These are phyloP conservation scores for Pythium scleroteichum DNA, from an alignment of 352 stramenopile species.

Conservation along the genomic window DNA sequence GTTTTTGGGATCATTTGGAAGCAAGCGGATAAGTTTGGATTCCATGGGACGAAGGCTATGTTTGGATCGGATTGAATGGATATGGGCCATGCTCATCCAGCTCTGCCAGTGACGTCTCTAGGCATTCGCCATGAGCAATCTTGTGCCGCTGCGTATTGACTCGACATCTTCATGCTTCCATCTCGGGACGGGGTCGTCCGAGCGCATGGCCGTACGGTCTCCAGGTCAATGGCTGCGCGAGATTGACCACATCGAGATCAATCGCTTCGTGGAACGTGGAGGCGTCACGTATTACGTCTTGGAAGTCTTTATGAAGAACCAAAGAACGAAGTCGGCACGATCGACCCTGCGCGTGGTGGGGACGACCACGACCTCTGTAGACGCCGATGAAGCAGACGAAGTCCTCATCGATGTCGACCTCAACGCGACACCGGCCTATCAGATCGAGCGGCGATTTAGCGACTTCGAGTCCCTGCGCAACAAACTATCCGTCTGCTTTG, in stretches of 20 bases:
- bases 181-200: conserved; percentile 1
- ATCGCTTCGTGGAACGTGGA: conserved; percentile 30
- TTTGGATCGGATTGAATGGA: not conserved
- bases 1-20: not conserved
- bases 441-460: conserved; percentile 23
- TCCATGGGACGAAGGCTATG: not conserved
- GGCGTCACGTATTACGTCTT: conserved; percentile 53
- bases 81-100: not conserved
- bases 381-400: conserved; percentile 5
- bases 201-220: conserved; percentile 16
- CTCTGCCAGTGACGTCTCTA: not conserved
- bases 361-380: not conserved
- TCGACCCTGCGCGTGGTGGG: not conserved
- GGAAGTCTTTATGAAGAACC: conserved; percentile 20
- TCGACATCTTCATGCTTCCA: conserved; percentile 9
- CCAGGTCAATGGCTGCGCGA: conserved; percentile 11
- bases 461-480: conserved; percentile 28
- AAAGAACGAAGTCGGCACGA: not conserved
- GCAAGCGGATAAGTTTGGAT: not conserved
- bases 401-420: conserved; percentile 25
- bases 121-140: not conserved
- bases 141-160: conserved; percentile 13
- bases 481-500: conserved; percentile 19
- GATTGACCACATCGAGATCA: conserved; percentile 53
- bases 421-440: conserved; percentile 10